Evolutionary conservation across 495 filamentous ascomycete species (phyloP).

Genomic region (Trichodelitschia bisporula): DNA sequence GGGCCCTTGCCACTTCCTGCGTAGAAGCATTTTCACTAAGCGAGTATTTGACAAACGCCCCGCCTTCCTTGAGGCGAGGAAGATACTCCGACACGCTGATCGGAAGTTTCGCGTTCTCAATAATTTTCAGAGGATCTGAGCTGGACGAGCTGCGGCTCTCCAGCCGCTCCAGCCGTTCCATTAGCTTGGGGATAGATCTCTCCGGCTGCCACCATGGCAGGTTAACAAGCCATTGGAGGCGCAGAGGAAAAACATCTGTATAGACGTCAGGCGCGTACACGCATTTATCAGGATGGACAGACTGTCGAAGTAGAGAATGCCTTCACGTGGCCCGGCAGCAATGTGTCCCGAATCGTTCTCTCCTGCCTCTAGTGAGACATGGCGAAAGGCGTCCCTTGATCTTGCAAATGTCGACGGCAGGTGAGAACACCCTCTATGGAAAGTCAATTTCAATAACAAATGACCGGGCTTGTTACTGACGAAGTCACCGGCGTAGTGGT

Average conservation of each 20-base stretch:
- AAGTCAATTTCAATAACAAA: background rate
- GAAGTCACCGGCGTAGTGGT: too few species aligned
- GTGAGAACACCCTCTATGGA: too few species aligned
- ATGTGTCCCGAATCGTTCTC: slow-evolving; percentile 54
- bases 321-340: slow-evolving; percentile 38
- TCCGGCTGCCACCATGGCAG: slow-evolving; percentile 27
- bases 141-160: slow-evolving; percentile 26
- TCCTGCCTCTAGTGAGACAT: slow-evolving; percentile 15
- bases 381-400: background rate
- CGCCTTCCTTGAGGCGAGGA: slow-evolving; percentile 71
- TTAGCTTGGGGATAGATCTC: slow-evolving; percentile 29
- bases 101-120: slow-evolving; percentile 9
- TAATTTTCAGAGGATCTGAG: slow-evolving; percentile 37
- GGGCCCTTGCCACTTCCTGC: slow-evolving; percentile 31
- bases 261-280: background rate
- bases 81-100: slow-evolving; percentile 55
- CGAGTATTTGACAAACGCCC: slow-evolving; percentile 75
- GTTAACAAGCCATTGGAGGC: slow-evolving; percentile 38
- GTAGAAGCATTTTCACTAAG: slow-evolving; percentile 27
- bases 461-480: background rate
- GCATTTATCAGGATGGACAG: slow-evolving; percentile 2
- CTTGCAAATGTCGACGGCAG: background rate
- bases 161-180: slow-evolving; percentile 36
- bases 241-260: slow-evolving; percentile 63
- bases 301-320: slow-evolving; percentile 81